phyloP scores from a whole-genome alignment of 2,329 filamentous ascomycete genomes.

The Fusarium sp. region DNA sequence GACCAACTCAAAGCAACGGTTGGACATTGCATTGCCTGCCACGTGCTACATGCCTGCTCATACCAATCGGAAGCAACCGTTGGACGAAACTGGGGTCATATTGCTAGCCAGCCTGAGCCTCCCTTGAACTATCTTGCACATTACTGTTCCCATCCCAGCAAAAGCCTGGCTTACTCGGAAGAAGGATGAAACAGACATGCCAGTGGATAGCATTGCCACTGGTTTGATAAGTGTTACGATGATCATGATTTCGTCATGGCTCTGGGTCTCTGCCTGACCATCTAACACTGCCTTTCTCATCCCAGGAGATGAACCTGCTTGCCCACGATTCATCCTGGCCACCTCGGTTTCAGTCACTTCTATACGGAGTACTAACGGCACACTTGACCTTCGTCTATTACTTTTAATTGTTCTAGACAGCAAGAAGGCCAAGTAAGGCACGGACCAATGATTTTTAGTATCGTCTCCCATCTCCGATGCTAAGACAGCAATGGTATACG shows the following conservation, averaged over 20 bases:
- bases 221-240: background rate
- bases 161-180: background rate
- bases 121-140: background rate
- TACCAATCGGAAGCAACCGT: conserved; percentile 35
- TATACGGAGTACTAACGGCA: background rate
- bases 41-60: conserved; percentile 37
- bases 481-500: conserved; percentile 5
- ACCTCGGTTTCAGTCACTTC: background rate
- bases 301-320: background rate
- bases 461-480: conserved; percentile 15
- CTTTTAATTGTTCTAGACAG: conserved; percentile 2
- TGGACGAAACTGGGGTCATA: conserved; percentile 4
- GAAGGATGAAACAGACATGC: background rate
- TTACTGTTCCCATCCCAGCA: background rate
- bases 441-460: conserved; percentile 28
- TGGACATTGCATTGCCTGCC: conserved; percentile 32
- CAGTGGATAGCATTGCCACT: background rate
- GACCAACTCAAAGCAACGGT: conserved; percentile 41
- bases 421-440: conserved; percentile 14
- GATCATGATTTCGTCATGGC: conserved; percentile 1
- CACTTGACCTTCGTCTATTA: background rate
- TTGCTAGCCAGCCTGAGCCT: conserved; percentile 12
- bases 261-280: conserved; percentile 1
- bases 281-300: conserved; percentile 2
- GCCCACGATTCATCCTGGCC: background rate